Evolutionary conservation across 305 asterid genomes (phyloP), one percentile per base, ranked within the genome.

Genomic region (Fraxinus angustifolia): DNA sequence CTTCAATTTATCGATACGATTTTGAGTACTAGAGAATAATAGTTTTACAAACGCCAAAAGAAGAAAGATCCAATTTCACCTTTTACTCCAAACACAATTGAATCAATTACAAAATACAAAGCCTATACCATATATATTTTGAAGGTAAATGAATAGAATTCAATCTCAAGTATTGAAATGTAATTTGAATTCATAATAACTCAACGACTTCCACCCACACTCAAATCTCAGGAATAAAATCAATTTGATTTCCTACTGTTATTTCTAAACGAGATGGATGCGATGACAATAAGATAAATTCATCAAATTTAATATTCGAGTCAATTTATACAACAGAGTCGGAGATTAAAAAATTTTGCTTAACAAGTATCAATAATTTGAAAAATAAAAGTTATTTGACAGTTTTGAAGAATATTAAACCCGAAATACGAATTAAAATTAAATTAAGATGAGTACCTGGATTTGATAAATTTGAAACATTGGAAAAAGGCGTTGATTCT

Each of bases 401-500:
- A 31, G 5, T 3, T n/a, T 23, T 12, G 58, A 45, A 53, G 73
- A 34, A 31, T 34, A 16, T 62, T 6, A 36, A 62, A 67, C 21
- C 70, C 77, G 53, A 40, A 45, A 4, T 17, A 10, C 1, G 8
- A 38, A 74, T 38, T 11, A 56, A 79, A 81, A 30, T 5, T 19
- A 6, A 72, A 14, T 16, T 35, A 16, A 33, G 53, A 74, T 34
- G 65, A 73, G 19, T 53, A 83, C 89, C 87, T 71, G 86, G 82
- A 80, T 45, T 80, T 40, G 90, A 80, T 77, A 21, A 67, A 80
- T 74, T 83, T 26, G 92, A 81, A 83, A 73, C 8, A 80, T 80
- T 76, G 33, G 84, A 80, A 19, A 80, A 74, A 83, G 90, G 84
- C 36, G 86, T 83, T 23, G 90, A 67, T 77, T 87, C 91, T 78